These are phyloP conservation scores for Boletus tylopilopsis DNA, from an alignment of 768 basidiomycete genomes.

Conservation along the genomic window DNA sequence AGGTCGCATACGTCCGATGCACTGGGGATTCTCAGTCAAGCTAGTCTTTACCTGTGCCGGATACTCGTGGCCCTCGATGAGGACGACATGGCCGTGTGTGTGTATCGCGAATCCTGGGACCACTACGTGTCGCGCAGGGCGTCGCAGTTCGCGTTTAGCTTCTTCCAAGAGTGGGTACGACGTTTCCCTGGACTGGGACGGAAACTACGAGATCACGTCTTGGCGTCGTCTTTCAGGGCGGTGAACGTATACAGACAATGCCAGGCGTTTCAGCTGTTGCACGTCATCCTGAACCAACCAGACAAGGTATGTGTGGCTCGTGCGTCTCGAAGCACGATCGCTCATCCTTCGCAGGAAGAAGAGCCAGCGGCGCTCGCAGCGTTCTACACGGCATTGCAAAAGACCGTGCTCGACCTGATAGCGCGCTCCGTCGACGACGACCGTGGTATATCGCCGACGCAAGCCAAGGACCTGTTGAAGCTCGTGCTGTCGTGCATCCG, in stretches of 20 bases:
- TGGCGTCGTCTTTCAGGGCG: constrained; percentile 52
- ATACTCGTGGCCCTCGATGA: constrained; percentile 38
- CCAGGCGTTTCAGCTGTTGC: constrained; percentile 72
- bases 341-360: constrained; percentile 28
- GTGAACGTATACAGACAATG: constrained; percentile 75
- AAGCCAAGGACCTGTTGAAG: constrained; percentile 80
- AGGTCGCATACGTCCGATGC: constrained; percentile 60
- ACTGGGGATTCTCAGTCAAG: constrained; percentile 60
- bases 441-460: constrained; percentile 48
- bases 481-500: constrained; percentile 62
- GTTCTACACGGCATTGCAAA: constrained; percentile 45
- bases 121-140: constrained; percentile 83
- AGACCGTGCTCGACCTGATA: constrained; percentile 46
- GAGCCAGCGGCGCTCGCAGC: constrained; percentile 41
- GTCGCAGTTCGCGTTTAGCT: constrained; percentile 64
- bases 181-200: constrained; percentile 65
- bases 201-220: constrained; percentile 56
- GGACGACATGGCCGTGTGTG: constrained; percentile 43
- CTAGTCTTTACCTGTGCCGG: constrained; percentile 67
- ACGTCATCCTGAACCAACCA: constrained; percentile 52
- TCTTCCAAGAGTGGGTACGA: constrained; percentile 76
- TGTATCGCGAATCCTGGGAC: constrained; percentile 61
- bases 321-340: neutral
- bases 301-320: constrained; percentile 17
- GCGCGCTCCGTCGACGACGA: constrained; percentile 47